phyloP scores from a whole-genome alignment of 345 rosid species.

The Sapria himalayana region DNA sequence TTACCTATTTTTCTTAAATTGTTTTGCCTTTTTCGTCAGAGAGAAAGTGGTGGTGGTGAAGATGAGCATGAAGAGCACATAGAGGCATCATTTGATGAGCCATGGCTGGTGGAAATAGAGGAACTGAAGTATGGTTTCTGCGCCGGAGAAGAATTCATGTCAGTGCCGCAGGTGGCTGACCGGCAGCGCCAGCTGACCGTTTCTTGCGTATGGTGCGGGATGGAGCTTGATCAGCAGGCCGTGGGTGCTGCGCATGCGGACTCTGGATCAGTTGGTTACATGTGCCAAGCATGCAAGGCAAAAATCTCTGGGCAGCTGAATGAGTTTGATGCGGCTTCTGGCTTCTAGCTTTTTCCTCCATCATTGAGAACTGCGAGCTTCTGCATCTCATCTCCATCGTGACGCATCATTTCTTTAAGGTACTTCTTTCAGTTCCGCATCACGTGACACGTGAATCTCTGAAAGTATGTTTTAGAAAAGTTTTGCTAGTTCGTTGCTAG shows the following conservation, averaged over 20 bases:
- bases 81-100: constrained; percentile 19
- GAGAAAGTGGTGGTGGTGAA: constrained; percentile 10
- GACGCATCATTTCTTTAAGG: no score
- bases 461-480: no score
- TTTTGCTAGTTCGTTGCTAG: no score
- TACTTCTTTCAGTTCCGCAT: no score
- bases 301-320: constrained; percentile 27
- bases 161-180: constrained; percentile 14
- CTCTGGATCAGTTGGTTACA: constrained; percentile 47
- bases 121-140: constrained; percentile 17
- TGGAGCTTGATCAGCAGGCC: constrained; percentile 35
- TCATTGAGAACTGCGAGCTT: no score
- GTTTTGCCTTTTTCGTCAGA: constrained; percentile 19
- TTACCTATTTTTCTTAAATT: background rate
- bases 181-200: constrained; percentile 16
- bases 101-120: constrained; percentile 29
- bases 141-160: constrained; percentile 12
- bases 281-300: constrained; percentile 50
- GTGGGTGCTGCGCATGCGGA: constrained; percentile 26
- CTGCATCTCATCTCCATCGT: no score
- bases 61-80: constrained; percentile 11
- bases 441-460: no score
- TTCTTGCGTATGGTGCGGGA: constrained; percentile 41
- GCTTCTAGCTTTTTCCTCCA: constrained; percentile 1
- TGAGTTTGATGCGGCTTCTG: constrained; percentile 3